These are phyloP conservation scores for Silene vulgaris DNA, from an alignment of 179 eudicot genomes.

Conservation along the genomic window DNA sequence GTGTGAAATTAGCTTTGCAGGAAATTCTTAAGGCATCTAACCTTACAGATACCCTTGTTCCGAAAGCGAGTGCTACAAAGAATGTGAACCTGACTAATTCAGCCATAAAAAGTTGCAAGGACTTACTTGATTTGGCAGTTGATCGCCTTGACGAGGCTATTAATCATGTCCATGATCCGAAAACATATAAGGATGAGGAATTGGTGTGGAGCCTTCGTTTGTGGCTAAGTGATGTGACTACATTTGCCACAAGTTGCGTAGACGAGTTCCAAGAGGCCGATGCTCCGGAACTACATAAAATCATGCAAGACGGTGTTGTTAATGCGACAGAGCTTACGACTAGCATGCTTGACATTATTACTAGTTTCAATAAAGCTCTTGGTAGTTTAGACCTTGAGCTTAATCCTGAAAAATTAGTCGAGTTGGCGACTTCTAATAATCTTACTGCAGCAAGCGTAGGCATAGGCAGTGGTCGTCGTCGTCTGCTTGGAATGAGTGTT, in stretches of 20 bases:
- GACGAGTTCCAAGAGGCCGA: constrained; percentile 34
- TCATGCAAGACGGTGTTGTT: constrained; percentile 27
- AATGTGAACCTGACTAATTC: constrained; percentile 23
- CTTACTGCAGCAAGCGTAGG: not conserved
- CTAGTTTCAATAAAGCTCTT: constrained; percentile 28
- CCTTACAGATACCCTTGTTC: constrained; percentile 27
- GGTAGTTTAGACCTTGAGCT: constrained; percentile 14
- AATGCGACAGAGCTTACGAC: constrained; percentile 32
- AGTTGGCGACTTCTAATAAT: not conserved
- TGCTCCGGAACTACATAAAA: constrained; percentile 26
- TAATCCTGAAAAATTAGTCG: constrained; percentile 21
- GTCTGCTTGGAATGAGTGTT: constrained; percentile 24
- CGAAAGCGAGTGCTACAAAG: constrained; percentile 25
- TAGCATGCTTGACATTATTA: constrained; percentile 35
- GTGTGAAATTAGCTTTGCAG: constrained; percentile 29
- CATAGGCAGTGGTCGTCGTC: constrained; percentile 15
- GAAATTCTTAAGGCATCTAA: constrained; percentile 25
- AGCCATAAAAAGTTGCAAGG: constrained; percentile 33
- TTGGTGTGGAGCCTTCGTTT: constrained; percentile 33
- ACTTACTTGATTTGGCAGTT: constrained; percentile 23
- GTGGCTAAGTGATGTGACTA: constrained; percentile 39
- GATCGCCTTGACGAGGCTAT: constrained; percentile 26
- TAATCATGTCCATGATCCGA: constrained; percentile 19
- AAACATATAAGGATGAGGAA: constrained; percentile 14
- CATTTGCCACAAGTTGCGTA: constrained; percentile 26